Base-by-base conservation (phyloP, 345 rosid species). In the Clausena lansium region DNA sequence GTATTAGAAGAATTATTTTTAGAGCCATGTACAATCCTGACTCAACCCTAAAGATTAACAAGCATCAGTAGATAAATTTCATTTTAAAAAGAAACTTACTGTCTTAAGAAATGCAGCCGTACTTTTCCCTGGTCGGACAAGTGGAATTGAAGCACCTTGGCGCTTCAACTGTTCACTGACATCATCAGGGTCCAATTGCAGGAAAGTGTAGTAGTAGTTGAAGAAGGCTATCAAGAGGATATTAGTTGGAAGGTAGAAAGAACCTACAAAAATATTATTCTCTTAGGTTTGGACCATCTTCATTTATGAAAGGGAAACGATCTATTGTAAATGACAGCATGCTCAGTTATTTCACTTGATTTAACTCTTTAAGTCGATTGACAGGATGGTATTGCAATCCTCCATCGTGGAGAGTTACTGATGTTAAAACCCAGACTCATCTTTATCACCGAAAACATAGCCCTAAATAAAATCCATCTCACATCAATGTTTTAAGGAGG, bases 91-190 rank as follows among this genome's bases (percentile, higher is more conserved):
- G 14, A 61, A 59, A 79, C 79, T 84, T 92, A 96, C 99, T 76
- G 91, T 94, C 80, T 94, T 92, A 79, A 94, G 82, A 86, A 73
- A 96, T 74, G 94, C 86, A 10, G 97, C 95, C 30, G 99, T 96
- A 78, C 90, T 94, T 96, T 94, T 94, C 59, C 99, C 98, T 15
- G 95, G 98, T 27, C 95, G 89, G 80, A 96, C 99, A 38, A 91
- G 87, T 38, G 98, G 99, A 77, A 96, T 94, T 2, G 97, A 96
- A 7, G 95, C 99, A 74, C 99, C 97, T 87, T 96, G 99, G 38
- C 98, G 91, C 83, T 96, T 96, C 83, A 96, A 72, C 78, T 96
- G 99, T 81, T 96, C 98, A n/a, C 99, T 96, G 69, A 96, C 95
- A 84, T 96, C 97, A 76, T 96, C 98, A 50, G 97, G 99, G 81